Evolutionary conservation across 106 monocot genomes (phyloP), one percentile per base, ranked within the genome.

Genomic region (Triglochin maritima): DNA sequence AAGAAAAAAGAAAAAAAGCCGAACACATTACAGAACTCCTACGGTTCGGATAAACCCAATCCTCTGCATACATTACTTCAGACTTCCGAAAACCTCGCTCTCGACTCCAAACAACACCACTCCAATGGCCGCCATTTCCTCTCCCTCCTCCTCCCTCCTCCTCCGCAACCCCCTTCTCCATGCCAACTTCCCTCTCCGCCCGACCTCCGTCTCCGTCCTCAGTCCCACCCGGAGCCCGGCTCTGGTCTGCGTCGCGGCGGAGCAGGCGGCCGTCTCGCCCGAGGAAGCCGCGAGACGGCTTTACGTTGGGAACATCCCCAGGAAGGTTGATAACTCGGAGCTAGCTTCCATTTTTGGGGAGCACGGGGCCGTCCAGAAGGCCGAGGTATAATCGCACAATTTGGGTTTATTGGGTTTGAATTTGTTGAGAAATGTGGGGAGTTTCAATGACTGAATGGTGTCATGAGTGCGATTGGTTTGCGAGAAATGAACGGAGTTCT

Each of bases 261-360:
- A 74, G 43, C 57, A 57, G 49, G 3, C 67, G 50, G 60, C 42
- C 3, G 62, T 62, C 7, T 41, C 62, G 62, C 61, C 50, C 3
- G 16, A 14, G 49, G 90, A 51, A 59, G 78, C 43, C 49, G 71
- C 75, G 74, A 73, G 90, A 73, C 65, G 85, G 83, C 81, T 96
- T 29, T 96, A 90, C 68, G 90, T 96, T 4, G 95, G 95, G 9
- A 96, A 96, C 59, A 90, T 96, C 42, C 95, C 95, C 2, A 79
- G 95, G 61, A 83, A 62, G 3, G 74, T 96, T 13, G 72, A 45
- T 14, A 82, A 82, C 44, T 81, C 79, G 49, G 83, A 96, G 87
- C 83, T 96, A 29, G 77, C 74, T 4, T 74, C 74, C 54, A 76
- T 90, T 8, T 87, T 90, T 41, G 80, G 62, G 41, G 90, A 90